Base-by-base conservation (phyloP, 352 stramenopile genomes). In the Globisporangium uncinulatum region DNA sequence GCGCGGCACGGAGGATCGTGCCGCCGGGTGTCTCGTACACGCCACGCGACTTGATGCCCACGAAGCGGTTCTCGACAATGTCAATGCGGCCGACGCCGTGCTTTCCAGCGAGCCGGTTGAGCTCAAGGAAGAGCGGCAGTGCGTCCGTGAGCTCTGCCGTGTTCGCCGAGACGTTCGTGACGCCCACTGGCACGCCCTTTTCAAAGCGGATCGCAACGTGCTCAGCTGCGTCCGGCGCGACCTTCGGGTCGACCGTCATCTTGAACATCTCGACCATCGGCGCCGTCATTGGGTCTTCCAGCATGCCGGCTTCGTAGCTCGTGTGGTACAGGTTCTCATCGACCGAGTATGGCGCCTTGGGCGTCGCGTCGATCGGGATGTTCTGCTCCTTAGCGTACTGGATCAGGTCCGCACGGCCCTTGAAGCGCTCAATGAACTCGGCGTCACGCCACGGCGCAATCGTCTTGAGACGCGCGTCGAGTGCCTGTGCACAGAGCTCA, bases 251-350 rank as follows among this genome's bases (percentile, higher is more conserved):
- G 39, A 94, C 80, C 36, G 95, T 99, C 94, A 99, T 98, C 86
- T 98, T 98, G 80, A 98, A 99, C 96, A 99, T 99, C 65, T 80
- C 76, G 61, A 96, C 84, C 60, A 97, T 95, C 20, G 94, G 92
- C 41, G 77, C 75, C n/a, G 80, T 96, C 75, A 96, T 96, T 10
- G 87, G 89, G 67, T 98, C 89, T 70, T 99, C 97, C 1, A 99
- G 83, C 79, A 92, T 92, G 32, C 96, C 96, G 48, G 83, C 95
- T 71, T 99, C 97, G 82, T 99, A 99, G 55, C 89, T 98, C 34
- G 95, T 99, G 79, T 99, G 97, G 82, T 98, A 98, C 49, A 99
- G 69, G 74, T 99, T 99, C 71, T 99, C 97, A 69, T 99, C 97
- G 61, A 99, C 93, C 37, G 88, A 98, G 85, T 99, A 99, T 34